phyloP scores from a whole-genome alignment of 2,329 filamentous ascomycete species.

The Aureobasidium musti region DNA sequence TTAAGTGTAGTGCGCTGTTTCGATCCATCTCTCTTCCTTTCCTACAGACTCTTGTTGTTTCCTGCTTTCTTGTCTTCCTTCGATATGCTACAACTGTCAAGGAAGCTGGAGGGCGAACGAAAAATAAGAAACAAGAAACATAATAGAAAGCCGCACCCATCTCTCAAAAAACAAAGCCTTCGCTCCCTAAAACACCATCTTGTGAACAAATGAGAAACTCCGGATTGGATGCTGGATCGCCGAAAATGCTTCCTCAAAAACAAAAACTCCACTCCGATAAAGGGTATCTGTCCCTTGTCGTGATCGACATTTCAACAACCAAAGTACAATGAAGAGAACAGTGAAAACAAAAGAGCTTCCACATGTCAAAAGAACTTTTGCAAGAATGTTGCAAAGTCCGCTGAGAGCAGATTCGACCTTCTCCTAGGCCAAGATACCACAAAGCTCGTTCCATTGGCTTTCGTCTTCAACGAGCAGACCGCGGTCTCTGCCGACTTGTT shows the following conservation, averaged over 20 bases:
- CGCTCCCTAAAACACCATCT: background rate
- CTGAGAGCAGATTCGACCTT: background rate
- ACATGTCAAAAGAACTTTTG: background rate
- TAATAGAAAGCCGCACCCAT: background rate
- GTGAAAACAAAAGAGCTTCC: background rate
- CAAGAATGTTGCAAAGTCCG: background rate
- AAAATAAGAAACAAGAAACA: background rate
- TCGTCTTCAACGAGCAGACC: constrained; percentile 66
- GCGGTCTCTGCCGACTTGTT: constrained; percentile 65
- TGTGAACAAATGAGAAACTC: constrained; percentile 20
- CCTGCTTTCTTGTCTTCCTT: constrained; percentile 2
- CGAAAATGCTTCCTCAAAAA: background rate
- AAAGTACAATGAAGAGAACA: constrained; percentile 7
- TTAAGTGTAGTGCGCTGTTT: constrained; percentile 18
- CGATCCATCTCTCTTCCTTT: background rate
- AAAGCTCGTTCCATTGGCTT: constrained; percentile 48
- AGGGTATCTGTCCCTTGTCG: constrained; percentile 6
- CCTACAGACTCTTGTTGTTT: background rate
- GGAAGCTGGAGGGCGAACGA: background rate
- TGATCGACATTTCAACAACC: background rate
- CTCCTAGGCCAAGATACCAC: constrained; percentile 42
- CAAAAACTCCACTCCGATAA: constrained; percentile 18
- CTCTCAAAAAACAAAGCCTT: background rate
- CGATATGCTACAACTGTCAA: constrained; percentile 6
- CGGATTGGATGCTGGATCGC: constrained; percentile 5